Evolutionary conservation across 2,329 filamentous ascomycete species (phyloP).

Genomic region (Chlorencoelia australis): DNA sequence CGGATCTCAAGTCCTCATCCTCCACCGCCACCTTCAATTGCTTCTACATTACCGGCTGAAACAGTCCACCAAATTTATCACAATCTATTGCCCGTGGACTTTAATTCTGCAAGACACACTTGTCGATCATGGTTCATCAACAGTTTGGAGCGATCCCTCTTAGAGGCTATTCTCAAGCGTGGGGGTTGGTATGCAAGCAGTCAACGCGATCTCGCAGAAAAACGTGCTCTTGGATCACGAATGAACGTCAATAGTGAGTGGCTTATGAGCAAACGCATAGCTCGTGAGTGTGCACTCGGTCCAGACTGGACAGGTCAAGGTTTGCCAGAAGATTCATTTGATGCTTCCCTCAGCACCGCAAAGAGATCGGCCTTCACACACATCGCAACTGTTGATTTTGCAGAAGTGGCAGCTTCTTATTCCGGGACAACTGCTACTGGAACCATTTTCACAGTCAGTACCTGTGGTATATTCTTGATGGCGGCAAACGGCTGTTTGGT

Average conservation of each 20-base stretch:
- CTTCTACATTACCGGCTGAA: conserved; percentile 26
- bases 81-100: conserved; percentile 32
- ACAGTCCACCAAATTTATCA: conserved; percentile 30
- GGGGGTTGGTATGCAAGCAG: conserved; percentile 43
- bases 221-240: conserved; percentile 6
- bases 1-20: neutral
- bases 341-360: neutral
- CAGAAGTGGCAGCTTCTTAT: conserved; percentile 25
- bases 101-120: conserved; percentile 49
- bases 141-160: conserved; percentile 40
- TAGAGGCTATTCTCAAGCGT: conserved; percentile 42
- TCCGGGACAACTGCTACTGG: conserved; percentile 15
- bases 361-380: conserved; percentile 25
- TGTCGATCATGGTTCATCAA: conserved; percentile 51
- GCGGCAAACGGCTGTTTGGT: conserved; percentile 43
- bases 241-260: conserved; percentile 19
- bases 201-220: conserved; percentile 7
- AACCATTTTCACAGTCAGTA: conserved; percentile 35
- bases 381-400: conserved; percentile 30
- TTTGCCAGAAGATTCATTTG: conserved; percentile 7
- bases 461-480: conserved; percentile 48
- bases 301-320: conserved; percentile 24
- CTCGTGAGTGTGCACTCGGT: conserved; percentile 32
- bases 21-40: conserved; percentile 3
- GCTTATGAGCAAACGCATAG: conserved; percentile 33